Percentiles rank a stretch among this genome's conserved stretches.
phyloP scores from a whole-genome alignment of 2,329 filamentous ascomycete species.

The Cercospora zeina region DNA sequence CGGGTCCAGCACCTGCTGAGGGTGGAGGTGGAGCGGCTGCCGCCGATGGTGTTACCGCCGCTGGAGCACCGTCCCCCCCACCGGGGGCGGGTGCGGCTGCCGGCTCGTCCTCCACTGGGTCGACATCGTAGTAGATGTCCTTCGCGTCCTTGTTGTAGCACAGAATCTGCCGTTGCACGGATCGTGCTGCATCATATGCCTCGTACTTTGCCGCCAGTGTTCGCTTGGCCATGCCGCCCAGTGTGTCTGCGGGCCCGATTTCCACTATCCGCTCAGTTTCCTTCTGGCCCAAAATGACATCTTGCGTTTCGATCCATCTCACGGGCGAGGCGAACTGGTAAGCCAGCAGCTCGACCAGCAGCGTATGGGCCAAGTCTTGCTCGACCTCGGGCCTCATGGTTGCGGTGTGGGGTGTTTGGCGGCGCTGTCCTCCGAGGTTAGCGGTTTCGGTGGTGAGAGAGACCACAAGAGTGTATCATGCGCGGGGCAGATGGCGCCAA shows the following conservation, averaged over 20 bases:
- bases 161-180: constrained; percentile 92
- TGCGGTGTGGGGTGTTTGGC: constrained; percentile 28
- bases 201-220: constrained; percentile 97
- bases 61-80: constrained; percentile 48
- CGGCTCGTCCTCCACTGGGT: constrained; percentile 88
- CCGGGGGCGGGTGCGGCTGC: constrained; percentile 55
- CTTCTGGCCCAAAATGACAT: constrained; percentile 97
- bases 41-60: constrained; percentile 53
- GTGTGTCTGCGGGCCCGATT: constrained; percentile 92
- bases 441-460: constrained; percentile 9
- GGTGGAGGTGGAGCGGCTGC: constrained; percentile 56
- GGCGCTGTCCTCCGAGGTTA: constrained; percentile 21
- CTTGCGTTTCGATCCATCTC: constrained; percentile 99
- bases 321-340: constrained; percentile 99
- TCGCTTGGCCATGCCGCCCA: constrained; percentile 95
- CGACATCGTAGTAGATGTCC: constrained; percentile 98
- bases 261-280: constrained; percentile 96
- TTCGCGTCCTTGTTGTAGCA: constrained; percentile 99
- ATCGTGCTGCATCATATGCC: constrained; percentile 95
- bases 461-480: constrained; percentile 28
- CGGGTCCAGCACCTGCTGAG: constrained; percentile 76
- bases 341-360: constrained; percentile 96
- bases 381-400: constrained; percentile 95
- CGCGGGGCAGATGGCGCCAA: constrained; percentile 16
- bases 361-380: constrained; percentile 97